Evolutionary conservation across 176 grass and related monocot species (phyloP).

Genomic region (Cenchrus americanus): DNA sequence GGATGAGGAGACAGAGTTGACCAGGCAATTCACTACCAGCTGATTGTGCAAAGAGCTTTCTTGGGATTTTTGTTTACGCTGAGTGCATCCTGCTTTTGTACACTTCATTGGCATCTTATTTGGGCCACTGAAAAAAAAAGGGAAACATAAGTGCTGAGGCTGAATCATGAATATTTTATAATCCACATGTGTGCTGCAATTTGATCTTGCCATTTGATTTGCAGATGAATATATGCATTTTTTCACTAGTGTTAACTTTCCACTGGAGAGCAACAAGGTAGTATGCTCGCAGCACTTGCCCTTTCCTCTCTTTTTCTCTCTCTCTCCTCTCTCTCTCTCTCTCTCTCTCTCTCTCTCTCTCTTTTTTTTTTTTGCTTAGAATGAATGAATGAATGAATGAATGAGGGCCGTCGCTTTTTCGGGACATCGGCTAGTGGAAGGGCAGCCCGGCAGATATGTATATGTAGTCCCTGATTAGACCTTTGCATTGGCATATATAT

Average conservation of each 20-base stretch:
- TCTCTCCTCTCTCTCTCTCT: too few relatives aligned
- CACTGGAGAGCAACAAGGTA: conserved; percentile 4
- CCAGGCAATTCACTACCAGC: neutral
- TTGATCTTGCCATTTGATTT: conserved; percentile 25
- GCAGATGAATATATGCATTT: neutral
- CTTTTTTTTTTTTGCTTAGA: neutral
- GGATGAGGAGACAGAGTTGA: neutral
- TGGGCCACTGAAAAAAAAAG: conserved; percentile 16
- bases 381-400: conserved; percentile 33
- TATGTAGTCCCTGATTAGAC: neutral
- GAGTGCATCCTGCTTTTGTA: conserved; percentile 37
- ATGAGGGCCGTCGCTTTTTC: conserved; percentile 42
- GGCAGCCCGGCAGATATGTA: neutral
- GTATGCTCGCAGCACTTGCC: conserved; percentile 5
- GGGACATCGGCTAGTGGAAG: conserved; percentile 5
- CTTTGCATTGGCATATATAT: neutral
- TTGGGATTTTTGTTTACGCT: conserved; percentile 12
- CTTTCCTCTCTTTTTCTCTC: too few relatives aligned
- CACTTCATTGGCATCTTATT: conserved; percentile 29
- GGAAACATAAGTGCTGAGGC: neutral
- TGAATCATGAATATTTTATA: conserved; percentile 5
- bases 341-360: too few relatives aligned
- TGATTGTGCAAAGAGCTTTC: conserved; percentile 7
- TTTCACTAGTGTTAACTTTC: neutral
- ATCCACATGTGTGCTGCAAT: neutral